Base-by-base conservation (phyloP, 1,139 yeast genomes). In the Debaryomyces fabryi region DNA sequence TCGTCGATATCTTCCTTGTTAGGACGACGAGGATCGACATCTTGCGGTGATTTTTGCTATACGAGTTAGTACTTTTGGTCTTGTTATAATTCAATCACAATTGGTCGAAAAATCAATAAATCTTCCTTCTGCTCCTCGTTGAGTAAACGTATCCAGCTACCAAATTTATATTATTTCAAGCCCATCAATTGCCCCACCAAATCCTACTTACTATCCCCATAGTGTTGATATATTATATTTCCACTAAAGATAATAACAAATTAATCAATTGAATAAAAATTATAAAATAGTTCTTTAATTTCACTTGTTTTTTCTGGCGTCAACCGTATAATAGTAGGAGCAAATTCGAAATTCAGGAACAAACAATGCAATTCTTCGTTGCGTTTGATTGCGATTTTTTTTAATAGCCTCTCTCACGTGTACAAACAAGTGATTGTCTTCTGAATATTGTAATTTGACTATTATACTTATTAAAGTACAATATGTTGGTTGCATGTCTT, bases 1-100 rank as follows among this genome's bases (percentile, higher is more conserved):
- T 71, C 65, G 47, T 71, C 62, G 20, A 71, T 69, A 43, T 71
- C 73, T 20, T 58, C 69, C 42, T 62, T 60, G 46, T 65, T 65
- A 35, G 64, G 41, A 39, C 49, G 49, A 24, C 39, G 30, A 10
- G 35, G 42, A 35, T 49, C 49, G 7, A 20, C 44, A 24, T 46
- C 39, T 35, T 46, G 46, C 12, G 49, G 46, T 21, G 49, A 46
- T 33, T 42, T 46, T 46, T 42, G 46, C 49, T 46, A 38, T 12
- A 18, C 18, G 3, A 12, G 45, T 42, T 42, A 42, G 45, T 42
- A 42, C 4, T 25, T 35, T 21, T 35, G 13, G 18, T 12, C n/a
- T 20, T 20, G 20, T 35, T 35, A 24, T 24, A 16, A 16, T 7
- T 10, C 20, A 13, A 32, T 32, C 10, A 5, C n/a, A 32, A 32